Evolutionary conservation across 768 basidiomycete species (phyloP).

Genomic region (Suillus plorans): DNA sequence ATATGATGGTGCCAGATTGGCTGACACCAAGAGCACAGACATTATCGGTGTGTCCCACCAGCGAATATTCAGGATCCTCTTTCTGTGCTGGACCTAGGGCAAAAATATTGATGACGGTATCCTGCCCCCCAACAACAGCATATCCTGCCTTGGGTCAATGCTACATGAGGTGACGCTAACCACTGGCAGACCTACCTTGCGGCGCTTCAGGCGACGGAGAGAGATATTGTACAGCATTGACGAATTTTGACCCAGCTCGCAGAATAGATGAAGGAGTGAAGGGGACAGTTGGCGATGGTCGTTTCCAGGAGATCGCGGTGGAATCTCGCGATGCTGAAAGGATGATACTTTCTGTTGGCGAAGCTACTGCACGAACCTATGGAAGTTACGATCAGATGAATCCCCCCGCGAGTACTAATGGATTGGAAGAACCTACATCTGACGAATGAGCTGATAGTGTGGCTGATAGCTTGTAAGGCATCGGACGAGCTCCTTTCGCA

Average conservation of each 20-base stretch:
- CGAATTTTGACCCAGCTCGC: constrained; percentile 67
- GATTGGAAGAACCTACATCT: constrained; percentile 55
- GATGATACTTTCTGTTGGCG: constrained; percentile 74
- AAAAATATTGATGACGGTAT: constrained; percentile 85
- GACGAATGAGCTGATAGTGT: constrained; percentile 67
- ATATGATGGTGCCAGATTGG: constrained; percentile 73
- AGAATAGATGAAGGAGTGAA: constrained; percentile 58
- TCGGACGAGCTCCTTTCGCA: constrained; percentile 26
- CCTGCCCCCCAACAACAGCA: constrained; percentile 86
- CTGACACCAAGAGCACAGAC: constrained; percentile 82
- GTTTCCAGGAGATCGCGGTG: constrained; percentile 85
- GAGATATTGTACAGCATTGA: constrained; percentile 82
- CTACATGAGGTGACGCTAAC: constrained; percentile 3
- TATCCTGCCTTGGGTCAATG: constrained; percentile 54
- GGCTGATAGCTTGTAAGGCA: constrained; percentile 80
- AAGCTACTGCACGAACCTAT: constrained; percentile 81
- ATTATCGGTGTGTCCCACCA: constrained; percentile 89
- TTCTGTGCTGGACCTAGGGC: constrained; percentile 51
- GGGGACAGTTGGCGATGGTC: constrained; percentile 42
- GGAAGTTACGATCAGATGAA: constrained; percentile 23
- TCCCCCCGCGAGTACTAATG: constrained; percentile 5
- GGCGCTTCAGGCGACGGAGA: constrained; percentile 66
- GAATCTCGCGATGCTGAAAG: constrained; percentile 92
- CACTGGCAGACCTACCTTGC: constrained; percentile 49
- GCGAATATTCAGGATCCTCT: constrained; percentile 76